Conservation (phyloP, 2,329 filamentous ascomycete genomes). For the Ampelomyces quisqualis region DNA sequence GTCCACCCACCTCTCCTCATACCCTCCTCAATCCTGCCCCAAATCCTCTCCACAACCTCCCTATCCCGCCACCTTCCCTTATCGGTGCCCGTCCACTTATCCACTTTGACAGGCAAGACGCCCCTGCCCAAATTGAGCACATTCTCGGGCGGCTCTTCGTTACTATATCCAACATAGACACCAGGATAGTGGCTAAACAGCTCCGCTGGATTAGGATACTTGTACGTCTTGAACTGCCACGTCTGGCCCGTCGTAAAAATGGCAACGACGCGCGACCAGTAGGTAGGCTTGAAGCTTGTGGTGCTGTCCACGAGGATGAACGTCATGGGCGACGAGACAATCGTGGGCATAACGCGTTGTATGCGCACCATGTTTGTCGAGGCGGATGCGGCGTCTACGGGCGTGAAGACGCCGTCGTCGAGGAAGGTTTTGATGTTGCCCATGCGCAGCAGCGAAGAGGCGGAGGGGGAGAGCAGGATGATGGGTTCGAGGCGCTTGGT, state of each 20-base stretch:
- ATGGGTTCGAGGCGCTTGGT: constrained; percentile 67
- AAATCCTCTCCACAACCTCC: constrained; percentile 90
- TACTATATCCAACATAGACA: constrained; percentile 87
- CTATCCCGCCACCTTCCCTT: constrained; percentile 76
- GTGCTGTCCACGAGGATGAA: constrained; percentile 95
- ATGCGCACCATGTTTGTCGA: constrained; percentile 76
- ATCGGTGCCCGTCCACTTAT: constrained; percentile 67
- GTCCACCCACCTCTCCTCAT: constrained; percentile 87
- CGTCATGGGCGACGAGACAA: constrained; percentile 71
- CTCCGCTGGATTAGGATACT: constrained; percentile 86
- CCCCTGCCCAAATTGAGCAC: constrained; percentile 84
- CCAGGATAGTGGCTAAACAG: constrained; percentile 87
- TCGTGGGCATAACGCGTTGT: constrained; percentile 68
- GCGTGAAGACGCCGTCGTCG: constrained; percentile 76
- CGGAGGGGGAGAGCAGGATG: constrained; percentile 93
- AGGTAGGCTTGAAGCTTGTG: constrained; percentile 95
- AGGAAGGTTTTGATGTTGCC: constrained; percentile 95
- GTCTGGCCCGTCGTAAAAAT: constrained; percentile 97
- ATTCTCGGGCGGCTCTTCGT: constrained; percentile 73
- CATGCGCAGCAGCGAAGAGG: constrained; percentile 90
- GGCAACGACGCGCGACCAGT: constrained; percentile 92
- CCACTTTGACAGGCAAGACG: constrained; percentile 76
- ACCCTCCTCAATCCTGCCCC: constrained; percentile 81
- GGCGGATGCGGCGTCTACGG: constrained; percentile 65
- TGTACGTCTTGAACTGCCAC: constrained; percentile 99